Base-by-base conservation (phyloP, 1,284 basidiomycete genomes). In the Boletus calvinii region DNA sequence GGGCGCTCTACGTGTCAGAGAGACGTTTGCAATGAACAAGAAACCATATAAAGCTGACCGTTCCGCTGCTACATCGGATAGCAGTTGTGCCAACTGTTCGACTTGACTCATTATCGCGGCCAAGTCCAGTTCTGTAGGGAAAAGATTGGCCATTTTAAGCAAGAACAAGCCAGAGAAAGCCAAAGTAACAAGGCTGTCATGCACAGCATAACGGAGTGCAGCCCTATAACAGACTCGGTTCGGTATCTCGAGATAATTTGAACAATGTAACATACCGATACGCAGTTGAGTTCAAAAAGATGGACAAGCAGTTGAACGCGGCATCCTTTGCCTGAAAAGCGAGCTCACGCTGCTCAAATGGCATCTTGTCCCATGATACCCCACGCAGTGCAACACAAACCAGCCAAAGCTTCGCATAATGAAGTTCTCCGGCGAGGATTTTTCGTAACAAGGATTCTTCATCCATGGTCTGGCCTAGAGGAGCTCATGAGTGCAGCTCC, bases 321-420 rank as follows among this genome's bases (percentile, higher is more conserved):
- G 92, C 90, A 61, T 95, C 90, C 70, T 94, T 95, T 8, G 93
- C 94, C 63, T 94, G 89, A 75, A 96, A 94, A 7, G 94, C 94
- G 39, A 97, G 80, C 67, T 96, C 93, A 31, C 91, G 84, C 67
- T 96, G 94, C 65, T 95, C 94, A 54, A 90, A 91, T 1, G 90
- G 84, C 87, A 96, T 94, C 71, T 93, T 94, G 63, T 96, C 92
- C 90, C 93, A 96, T 10, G 90, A 85, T 36, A 88, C 90, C 6
- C 94, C 94, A 51, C 94, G 83, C 34, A 97, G 76, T 9, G 92
- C 93, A 6, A 95, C 89, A 64, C 94, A 96, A 29, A 94, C 88
- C 31, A 95, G 83, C 92, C 94, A 97, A 6, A 97, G 76, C 68
- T 96, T 93, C 26, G 93, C 90, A 65, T 94, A 93, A 62, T 94